These are phyloP conservation scores for Rhizopogon rudus DNA, from an alignment of 768 basidiomycete species.

Conservation along the genomic window DNA sequence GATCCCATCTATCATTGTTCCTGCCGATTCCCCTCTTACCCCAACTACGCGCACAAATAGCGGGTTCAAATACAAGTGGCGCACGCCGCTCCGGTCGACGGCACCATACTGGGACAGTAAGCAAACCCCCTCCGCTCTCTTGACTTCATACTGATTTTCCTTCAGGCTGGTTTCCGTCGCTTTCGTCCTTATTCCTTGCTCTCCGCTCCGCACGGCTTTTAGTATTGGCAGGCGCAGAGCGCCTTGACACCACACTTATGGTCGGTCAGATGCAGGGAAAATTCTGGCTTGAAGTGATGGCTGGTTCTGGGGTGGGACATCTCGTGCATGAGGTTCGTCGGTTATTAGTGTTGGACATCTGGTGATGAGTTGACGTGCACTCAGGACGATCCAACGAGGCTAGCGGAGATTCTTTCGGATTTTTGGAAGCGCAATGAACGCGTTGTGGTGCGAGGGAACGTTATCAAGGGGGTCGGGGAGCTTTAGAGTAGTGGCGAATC, in stretches of 20 bases:
- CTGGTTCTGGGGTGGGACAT: conserved; percentile 72
- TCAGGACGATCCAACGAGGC: conserved; percentile 79
- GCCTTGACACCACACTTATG: conserved; percentile 90
- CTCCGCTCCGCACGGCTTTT: conserved; percentile 81
- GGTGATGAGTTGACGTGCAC: neutral
- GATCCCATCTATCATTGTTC: conserved; percentile 71
- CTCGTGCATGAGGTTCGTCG: conserved; percentile 84
- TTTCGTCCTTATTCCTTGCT: conserved; percentile 76
- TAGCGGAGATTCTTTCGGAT: conserved; percentile 78
- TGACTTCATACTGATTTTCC: neutral
- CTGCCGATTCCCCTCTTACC: conserved; percentile 33
- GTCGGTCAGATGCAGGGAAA: conserved; percentile 97
- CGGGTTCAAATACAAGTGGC: conserved; percentile 55
- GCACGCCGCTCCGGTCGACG: conserved; percentile 78
- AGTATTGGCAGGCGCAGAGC: conserved; percentile 88
- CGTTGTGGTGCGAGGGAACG: conserved; percentile 46
- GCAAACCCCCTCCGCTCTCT: conserved; percentile 14
- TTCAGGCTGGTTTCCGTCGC: conserved; percentile 79
- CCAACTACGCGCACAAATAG: conserved; percentile 22
- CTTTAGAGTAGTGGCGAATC: conserved; percentile 12
- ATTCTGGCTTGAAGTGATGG: conserved; percentile 87
- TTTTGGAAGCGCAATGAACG: conserved; percentile 92
- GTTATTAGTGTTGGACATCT: neutral
- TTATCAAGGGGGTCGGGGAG: conserved; percentile 53
- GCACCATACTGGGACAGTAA: conserved; percentile 88